A percentile compares a stretch with the other conserved stretches of the same genome.
phyloP scores from a whole-genome alignment of 371 early-diverging fungal species.

The Circinella umbellata region DNA sequence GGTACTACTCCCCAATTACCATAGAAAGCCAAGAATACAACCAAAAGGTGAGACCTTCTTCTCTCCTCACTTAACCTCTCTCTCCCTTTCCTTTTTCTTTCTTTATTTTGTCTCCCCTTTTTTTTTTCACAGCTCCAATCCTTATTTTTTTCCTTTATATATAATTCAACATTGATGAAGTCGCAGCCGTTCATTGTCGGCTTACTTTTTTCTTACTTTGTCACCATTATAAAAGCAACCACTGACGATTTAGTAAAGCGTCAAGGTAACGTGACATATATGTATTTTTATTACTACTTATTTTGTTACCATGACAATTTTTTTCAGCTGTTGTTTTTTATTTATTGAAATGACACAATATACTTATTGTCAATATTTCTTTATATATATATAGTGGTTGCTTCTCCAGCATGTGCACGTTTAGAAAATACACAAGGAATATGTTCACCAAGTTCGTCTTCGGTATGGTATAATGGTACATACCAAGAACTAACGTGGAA shows the following conservation, averaged over 20 bases:
- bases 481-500: conserved; percentile 51
- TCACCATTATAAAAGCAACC: conserved; percentile 5
- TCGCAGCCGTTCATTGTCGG: conserved; percentile 13
- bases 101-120: too few species aligned
- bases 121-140: background rate
- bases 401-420: conserved; percentile 36
- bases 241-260: conserved; percentile 10
- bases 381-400: conserved; percentile 26
- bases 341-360: too few species aligned
- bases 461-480: conserved; percentile 45
- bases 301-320: too few species aligned
- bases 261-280: conserved; percentile 14
- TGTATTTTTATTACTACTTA: background rate
- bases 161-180: conserved; percentile 12
- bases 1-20: conserved; percentile 8
- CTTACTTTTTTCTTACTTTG: background rate
- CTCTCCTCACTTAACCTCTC: background rate
- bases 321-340: too few species aligned
- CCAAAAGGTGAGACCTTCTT: conserved; percentile 3
- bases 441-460: conserved; percentile 33
- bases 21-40: conserved; percentile 14
- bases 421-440: conserved; percentile 37
- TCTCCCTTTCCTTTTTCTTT: background rate
- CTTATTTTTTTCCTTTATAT: background rate
- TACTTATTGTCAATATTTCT: too few species aligned